Evolutionary conservation across 1,284 basidiomycete species (phyloP).

Genomic region (Naganishia cerealis): DNA sequence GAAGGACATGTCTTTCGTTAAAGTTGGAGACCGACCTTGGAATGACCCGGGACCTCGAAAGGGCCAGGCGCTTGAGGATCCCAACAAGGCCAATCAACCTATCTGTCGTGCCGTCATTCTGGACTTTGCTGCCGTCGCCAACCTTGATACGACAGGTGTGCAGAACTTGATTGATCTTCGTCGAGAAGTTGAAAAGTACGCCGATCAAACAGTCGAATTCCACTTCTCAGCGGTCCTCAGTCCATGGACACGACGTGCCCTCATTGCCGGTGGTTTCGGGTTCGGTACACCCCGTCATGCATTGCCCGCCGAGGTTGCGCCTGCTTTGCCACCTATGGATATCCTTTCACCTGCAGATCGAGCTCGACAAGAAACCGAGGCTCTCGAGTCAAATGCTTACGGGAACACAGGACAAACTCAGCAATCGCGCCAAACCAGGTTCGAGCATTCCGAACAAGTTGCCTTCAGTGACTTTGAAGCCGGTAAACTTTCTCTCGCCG

Average conservation of each 20-base stretch:
- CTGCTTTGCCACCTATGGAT: constrained; percentile 33
- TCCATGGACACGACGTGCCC: constrained; percentile 88
- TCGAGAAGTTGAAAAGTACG: constrained; percentile 82
- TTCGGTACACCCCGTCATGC: constrained; percentile 40
- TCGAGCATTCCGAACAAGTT: constrained; percentile 39
- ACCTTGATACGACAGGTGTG: constrained; percentile 70
- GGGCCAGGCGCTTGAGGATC: constrained; percentile 55
- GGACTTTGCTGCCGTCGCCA: constrained; percentile 77
- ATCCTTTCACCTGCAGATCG: constrained; percentile 37
- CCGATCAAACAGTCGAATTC: constrained; percentile 75
- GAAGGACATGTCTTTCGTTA: constrained; percentile 65
- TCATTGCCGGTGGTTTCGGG: constrained; percentile 85
- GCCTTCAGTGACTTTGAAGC: constrained; percentile 19
- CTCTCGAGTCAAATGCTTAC: constrained; percentile 22
- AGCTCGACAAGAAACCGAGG: constrained; percentile 37
- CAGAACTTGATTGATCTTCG: constrained; percentile 89
- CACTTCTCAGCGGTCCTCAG: constrained; percentile 66
- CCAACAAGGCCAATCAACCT: constrained; percentile 66
- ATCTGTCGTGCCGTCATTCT: constrained; percentile 80
- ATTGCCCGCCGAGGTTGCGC: constrained; percentile 30
- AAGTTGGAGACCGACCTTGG: constrained; percentile 80
- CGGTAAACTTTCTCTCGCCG: constrained; percentile 29
- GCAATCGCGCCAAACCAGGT: constrained; percentile 32
- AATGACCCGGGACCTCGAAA: constrained; percentile 81
- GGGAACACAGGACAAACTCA: constrained; percentile 17